Evolutionary conservation across 2,329 filamentous ascomycete genomes (phyloP).

Genomic region (Alternaria sp.): DNA sequence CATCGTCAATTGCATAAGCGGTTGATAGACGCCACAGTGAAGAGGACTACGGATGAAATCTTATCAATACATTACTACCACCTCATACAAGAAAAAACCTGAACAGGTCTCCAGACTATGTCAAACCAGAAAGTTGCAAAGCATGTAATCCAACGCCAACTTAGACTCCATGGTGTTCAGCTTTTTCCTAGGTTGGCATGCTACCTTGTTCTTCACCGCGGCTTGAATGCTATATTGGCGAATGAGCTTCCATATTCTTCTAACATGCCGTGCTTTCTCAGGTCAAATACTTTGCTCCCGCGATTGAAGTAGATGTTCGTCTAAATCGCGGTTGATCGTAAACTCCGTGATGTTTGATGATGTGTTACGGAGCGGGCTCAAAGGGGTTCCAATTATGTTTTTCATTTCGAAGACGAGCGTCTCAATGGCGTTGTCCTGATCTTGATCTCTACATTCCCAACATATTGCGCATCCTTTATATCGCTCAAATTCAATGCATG

Average conservation of each 20-base stretch:
- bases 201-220: not conserved
- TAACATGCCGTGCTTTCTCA: not conserved
- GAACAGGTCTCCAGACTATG: not conserved
- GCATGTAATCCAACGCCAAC: not conserved
- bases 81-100: not conserved
- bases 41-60: not conserved
- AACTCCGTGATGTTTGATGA: not conserved
- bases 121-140: not conserved
- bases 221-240: not conserved
- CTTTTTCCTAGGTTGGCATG: not conserved
- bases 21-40: not conserved
- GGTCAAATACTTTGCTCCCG: not conserved
- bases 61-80: not conserved
- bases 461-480: not conserved
- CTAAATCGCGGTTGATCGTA: not conserved
- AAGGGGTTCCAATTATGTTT: not conserved
- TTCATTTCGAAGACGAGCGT: not conserved
- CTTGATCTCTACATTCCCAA: not conserved
- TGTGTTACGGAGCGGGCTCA: not conserved
- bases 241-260: not conserved
- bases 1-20: not conserved
- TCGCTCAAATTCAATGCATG: not conserved
- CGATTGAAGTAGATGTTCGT: not conserved
- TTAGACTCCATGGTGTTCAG: not conserved
- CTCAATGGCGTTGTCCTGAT: not conserved